Evolutionary conservation across 2,329 filamentous ascomycete species (phyloP), one percentile per base, ranked within the genome.

Genomic region (Botryotinia narcissicola): DNA sequence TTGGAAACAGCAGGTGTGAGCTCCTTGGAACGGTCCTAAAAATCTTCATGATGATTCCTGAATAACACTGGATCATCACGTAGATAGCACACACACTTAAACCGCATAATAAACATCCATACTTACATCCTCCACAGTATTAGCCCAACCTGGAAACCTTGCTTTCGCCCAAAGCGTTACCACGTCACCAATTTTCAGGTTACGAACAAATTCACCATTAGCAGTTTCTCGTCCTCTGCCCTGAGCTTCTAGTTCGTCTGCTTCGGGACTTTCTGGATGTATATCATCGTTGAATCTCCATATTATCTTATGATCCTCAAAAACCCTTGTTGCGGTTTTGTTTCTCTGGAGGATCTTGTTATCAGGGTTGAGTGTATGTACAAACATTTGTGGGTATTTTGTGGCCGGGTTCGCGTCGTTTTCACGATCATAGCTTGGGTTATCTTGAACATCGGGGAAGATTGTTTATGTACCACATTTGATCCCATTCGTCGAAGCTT

Each of bases 61-160:
- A 25, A 29, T 3, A 25, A 14, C 4, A 22, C 25, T 18, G 25
- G 14, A 54, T 57, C n/a, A 57, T 9, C 51, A 57, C 16, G n/a
- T 57, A 57, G 51, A 57, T 57, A 29, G n/a, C 8, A 37, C 10
- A 29, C 6, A 32, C 20, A 12, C 37, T 37, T 44, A 88, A 74
- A 79, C 77, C 2, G 87, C 86, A 87, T 88, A 91, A 78, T 88
- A 90, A 29, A 91, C 83, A 73, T 88, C 86, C n/a, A 91, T 81
- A 78, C 83, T 83, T 5, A 86, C 85, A 22, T 80, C 83, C 64
- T 86, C 79, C 16, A 90, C 79, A 22, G 81, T 69, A 75, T 90
- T 91, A 1, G 70, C 59, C 89, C 89, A 91, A 0, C 82, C 85
- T 0, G 78, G 80, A 73, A 88, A 91, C 73, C 89, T 84, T 1